Conservation (phyloP, 306 rosid genomes). For the Vigna hirtella region DNA sequence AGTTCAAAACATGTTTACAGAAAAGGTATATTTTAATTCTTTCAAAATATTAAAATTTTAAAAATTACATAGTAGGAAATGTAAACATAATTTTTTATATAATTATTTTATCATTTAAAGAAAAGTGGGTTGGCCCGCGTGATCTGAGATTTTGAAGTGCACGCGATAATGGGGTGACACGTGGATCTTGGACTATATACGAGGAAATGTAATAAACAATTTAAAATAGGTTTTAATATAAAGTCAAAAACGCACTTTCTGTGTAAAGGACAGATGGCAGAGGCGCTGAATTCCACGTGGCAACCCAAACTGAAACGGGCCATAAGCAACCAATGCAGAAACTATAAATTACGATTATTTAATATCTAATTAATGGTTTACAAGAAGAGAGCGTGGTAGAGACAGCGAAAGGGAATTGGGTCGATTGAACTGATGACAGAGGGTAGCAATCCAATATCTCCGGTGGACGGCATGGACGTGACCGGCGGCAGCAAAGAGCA, state of each 20-base stretch:
- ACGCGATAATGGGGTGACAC: no score
- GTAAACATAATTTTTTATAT: no score
- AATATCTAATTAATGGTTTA: no score
- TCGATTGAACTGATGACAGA: conserved; percentile 17
- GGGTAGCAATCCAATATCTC: conserved; percentile 53
- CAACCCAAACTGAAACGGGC: neutral
- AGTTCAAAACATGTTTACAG: no score
- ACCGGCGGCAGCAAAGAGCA: conserved; percentile 57
- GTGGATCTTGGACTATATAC: no score
- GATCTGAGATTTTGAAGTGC: no score
- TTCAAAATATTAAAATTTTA: no score
- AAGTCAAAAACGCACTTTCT: conserved; percentile 17
- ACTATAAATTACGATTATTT: neutral
- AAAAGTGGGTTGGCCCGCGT: no score
- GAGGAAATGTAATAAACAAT: no score
- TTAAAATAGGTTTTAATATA: neutral
- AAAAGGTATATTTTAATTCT: no score
- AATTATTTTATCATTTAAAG: no score
- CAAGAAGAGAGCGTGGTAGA: neutral
- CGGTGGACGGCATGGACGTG: conserved; percentile 34
- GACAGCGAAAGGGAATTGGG: neutral
- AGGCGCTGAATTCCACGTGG: neutral
- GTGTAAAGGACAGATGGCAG: conserved; percentile 7
- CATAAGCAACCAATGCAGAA: neutral
- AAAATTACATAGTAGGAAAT: no score